phyloP scores from a whole-genome alignment of 208 protist species.

The Wallacemonas sp. region DNA sequence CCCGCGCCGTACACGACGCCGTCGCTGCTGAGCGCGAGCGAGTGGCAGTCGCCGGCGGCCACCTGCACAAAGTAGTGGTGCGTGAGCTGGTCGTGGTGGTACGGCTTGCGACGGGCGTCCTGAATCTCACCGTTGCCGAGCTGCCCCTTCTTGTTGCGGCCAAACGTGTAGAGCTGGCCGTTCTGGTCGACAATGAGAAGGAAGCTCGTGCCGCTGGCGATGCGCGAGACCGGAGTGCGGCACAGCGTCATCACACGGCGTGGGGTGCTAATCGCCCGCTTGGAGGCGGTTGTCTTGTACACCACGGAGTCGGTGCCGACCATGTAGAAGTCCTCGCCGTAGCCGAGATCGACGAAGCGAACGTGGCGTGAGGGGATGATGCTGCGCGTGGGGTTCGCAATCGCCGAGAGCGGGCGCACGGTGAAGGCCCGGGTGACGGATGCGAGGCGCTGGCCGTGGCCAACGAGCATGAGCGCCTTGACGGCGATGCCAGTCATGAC shows the following conservation, averaged over 20 bases:
- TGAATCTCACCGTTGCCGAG: constrained; percentile 76
- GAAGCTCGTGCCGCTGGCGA: constrained; percentile 81
- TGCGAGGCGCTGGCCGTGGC: constrained; percentile 68
- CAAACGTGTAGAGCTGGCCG: constrained; percentile 79
- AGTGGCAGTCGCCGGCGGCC: constrained; percentile 80
- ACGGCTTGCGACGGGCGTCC: constrained; percentile 66
- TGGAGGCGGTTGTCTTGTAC: constrained; percentile 84
- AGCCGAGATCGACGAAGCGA: constrained; percentile 78
- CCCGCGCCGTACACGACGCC: constrained; percentile 85
- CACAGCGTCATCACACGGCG: constrained; percentile 83
- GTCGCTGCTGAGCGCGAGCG: constrained; percentile 81
- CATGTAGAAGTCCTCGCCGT: constrained; percentile 89
- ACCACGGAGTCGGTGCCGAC: constrained; percentile 81
- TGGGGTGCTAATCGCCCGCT: constrained; percentile 71
- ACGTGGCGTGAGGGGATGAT: constrained; percentile 79
- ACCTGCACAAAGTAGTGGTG: constrained; percentile 88
- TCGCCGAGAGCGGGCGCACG: constrained; percentile 75
- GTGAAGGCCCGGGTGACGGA: constrained; percentile 76
- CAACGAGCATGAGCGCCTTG: constrained; percentile 73
- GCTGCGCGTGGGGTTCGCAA: constrained; percentile 67
- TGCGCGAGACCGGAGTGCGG: constrained; percentile 68
- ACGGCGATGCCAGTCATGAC: constrained; percentile 70
- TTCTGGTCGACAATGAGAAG: constrained; percentile 86
- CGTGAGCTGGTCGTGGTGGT: constrained; percentile 43
- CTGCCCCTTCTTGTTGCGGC: constrained; percentile 87